Conservation (phyloP, 257 asterid species). For the Rauvolfia tetraphylla region DNA sequence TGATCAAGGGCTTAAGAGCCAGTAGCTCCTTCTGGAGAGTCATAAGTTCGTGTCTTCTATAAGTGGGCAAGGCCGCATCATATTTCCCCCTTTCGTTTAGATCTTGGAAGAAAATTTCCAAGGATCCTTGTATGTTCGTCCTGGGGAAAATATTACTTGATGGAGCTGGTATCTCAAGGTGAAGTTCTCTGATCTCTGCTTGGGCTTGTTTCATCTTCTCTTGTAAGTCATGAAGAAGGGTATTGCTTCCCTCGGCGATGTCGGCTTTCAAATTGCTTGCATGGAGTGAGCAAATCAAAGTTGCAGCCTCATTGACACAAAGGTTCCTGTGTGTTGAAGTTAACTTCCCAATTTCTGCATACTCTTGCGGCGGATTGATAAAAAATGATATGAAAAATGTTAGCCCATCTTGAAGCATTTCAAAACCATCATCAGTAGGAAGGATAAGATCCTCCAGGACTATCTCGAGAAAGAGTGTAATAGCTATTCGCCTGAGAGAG, state of each 20-base stretch:
- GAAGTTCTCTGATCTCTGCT: neutral
- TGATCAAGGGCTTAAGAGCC: neutral
- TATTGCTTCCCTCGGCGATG: neutral
- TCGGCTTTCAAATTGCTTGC: neutral
- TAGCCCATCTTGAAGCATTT: neutral
- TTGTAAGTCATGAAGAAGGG: neutral
- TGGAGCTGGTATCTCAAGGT: neutral
- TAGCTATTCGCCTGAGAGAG: neutral
- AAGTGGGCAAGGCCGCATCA: neutral
- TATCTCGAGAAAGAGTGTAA: neutral
- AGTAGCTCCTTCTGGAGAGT: neutral
- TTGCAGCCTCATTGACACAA: neutral
- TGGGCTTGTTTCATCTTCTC: neutral
- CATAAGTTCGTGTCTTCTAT: neutral
- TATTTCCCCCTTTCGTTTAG: neutral
- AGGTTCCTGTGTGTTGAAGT: neutral
- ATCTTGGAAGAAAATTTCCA: constrained; percentile 3
- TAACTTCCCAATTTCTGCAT: neutral
- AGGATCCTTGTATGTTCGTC: constrained; percentile 3
- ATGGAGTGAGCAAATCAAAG: neutral
- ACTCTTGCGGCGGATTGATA: neutral
- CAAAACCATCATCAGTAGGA: neutral
- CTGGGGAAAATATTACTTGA: neutral
- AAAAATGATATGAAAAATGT: neutral
- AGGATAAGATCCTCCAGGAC: neutral